Conservation (phyloP, 768 basidiomycete genomes). For the Amanita muscaria region DNA sequence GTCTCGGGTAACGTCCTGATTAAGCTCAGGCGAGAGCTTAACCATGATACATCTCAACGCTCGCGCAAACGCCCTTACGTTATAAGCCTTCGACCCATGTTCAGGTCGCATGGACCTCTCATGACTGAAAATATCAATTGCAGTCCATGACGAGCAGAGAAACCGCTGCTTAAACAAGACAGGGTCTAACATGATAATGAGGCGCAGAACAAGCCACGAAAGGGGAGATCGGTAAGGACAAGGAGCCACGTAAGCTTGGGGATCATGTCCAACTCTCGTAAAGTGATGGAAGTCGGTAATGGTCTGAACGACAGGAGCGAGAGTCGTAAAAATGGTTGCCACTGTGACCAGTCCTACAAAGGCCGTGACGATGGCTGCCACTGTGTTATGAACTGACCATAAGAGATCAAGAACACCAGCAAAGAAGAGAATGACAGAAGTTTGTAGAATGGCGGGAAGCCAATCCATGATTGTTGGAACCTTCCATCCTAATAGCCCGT, state of each 20-base stretch:
- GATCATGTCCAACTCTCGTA: too few relatives aligned
- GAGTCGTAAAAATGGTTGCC: conserved; percentile 16
- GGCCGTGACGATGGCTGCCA: conserved; percentile 14
- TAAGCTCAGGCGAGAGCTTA: background rate
- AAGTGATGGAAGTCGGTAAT: conserved; percentile 8
- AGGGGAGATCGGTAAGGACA: conserved; percentile 22
- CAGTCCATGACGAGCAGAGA: background rate
- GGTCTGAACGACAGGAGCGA: conserved; percentile 17
- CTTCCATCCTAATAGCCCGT: conserved; percentile 19
- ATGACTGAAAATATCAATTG: background rate
- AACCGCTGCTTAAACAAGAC: background rate
- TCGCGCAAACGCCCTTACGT: background rate
- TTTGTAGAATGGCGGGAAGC: conserved; percentile 20
- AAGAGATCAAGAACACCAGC: conserved; percentile 19
- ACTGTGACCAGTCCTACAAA: conserved; percentile 13
- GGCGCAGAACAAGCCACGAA: conserved; percentile 15
- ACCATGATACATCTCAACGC: background rate
- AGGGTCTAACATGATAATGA: too few relatives aligned
- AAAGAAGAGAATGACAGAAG: conserved; percentile 20
- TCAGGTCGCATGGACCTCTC: background rate
- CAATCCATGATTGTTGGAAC: conserved; percentile 17
- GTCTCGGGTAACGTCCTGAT: background rate
- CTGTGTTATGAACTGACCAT: conserved; percentile 13
- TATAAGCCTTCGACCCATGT: background rate
- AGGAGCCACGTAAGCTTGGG: background rate